phyloP scores from a whole-genome alignment of 768 basidiomycete genomes.

The Trametes gibbosa region DNA sequence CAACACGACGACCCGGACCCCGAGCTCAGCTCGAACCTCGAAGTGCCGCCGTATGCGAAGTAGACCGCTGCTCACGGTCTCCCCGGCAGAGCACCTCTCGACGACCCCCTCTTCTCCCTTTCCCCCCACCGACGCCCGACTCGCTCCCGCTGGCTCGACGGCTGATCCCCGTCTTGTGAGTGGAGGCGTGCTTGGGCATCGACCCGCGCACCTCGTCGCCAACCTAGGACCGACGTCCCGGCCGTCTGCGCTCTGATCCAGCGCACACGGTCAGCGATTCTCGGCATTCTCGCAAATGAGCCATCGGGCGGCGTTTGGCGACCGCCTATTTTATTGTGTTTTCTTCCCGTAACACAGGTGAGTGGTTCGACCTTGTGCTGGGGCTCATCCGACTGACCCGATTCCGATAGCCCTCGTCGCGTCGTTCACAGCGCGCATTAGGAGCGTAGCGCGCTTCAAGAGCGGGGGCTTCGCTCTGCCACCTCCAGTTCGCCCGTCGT shows the following conservation, averaged over 20 bases:
- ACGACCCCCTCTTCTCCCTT: not conserved
- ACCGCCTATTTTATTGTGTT: not conserved
- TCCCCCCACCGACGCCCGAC: not conserved
- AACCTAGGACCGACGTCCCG: not conserved
- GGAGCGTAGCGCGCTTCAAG: no score
- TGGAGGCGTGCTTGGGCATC: not conserved
- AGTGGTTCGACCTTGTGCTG: no score
- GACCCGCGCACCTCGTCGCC: not conserved
- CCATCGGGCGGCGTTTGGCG: not conserved
- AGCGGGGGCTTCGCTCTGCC: no score
- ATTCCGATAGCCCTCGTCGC: no score
- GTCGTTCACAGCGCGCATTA: no score
- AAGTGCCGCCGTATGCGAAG: not conserved
- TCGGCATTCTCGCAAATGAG: not conserved
- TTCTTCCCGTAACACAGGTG: no score
- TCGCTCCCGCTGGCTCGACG: not conserved
- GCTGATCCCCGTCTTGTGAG: not conserved
- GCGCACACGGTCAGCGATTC: not conserved
- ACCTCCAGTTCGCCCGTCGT: no score
- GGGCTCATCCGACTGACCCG: no score
- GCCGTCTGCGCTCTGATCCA: not conserved
- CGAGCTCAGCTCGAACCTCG: not conserved
- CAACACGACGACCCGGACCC: not conserved
- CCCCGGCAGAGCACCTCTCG: not conserved
- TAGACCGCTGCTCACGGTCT: not conserved